Base-by-base conservation (phyloP, 345 rosid species). In the Kandelia obovata region DNA sequence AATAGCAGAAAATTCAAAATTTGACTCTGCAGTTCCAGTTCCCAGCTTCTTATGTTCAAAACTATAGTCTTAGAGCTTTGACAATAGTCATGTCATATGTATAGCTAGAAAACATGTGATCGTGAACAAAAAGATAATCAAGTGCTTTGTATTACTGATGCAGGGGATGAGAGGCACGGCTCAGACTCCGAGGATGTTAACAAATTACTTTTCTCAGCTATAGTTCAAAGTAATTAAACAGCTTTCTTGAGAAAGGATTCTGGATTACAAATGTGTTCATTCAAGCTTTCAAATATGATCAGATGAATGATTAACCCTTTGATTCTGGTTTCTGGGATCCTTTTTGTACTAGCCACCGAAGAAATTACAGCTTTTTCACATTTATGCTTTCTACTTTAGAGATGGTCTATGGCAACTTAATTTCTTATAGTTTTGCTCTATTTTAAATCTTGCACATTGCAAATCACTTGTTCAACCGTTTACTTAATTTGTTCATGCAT, bases 131-230 rank as follows among this genome's bases (percentile, higher is more conserved):
- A 67, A 1, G 30, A 23, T n/a, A 2, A 10, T 21, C 31, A 17
- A 21, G n/a, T 31, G 25, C 11, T 8, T 71, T 51, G 46, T 56
- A 4, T 71, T 61, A 52, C 53, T 70, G 73, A 32, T 86, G 78
- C 86, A 87, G 96, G 78, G 68, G 84, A 74, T 26, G 86, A 82
- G 63, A 67, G n/a, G 62, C 77, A 77, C 9, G 82, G 79, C 31
- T 75, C 89, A 10, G 89, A 84, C 62, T 75, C 86, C 7, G 84
- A 84, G 72, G 91, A 90, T 75, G 70, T 93, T 39, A 90, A 93
- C 83, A 84, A 83, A 60, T 71, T 90, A 49, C 89, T 93, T 51
- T 90, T 92, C 85, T 85, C 97, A 7, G 86, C 96, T 43, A 86
- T 90, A 46, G 84, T 87, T 32, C 80, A 85, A 80, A 66, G 73